Evolutionary conservation across 495 filamentous ascomycete species (phyloP).

Genomic region (Pseudoneurospora amorphoporcata): DNA sequence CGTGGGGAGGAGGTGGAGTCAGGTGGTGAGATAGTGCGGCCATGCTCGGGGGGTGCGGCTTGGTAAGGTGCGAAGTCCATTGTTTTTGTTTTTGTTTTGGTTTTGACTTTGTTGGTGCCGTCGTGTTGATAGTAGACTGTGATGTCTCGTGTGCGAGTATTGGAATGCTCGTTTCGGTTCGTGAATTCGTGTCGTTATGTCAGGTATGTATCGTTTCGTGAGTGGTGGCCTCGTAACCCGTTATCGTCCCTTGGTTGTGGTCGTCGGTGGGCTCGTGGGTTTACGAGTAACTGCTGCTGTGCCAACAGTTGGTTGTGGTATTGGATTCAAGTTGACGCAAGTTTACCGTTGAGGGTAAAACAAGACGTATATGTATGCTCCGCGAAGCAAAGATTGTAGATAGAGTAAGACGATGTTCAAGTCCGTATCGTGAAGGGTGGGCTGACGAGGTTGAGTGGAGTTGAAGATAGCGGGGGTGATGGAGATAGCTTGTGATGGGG

Average conservation of each 20-base stretch:
- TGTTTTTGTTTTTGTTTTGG: background rate
- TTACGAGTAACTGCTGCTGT: background rate
- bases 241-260: background rate
- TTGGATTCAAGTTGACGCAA: background rate
- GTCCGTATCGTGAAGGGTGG: background rate
- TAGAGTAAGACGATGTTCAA: background rate
- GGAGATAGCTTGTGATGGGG: background rate
- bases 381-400: background rate
- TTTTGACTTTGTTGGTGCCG: background rate
- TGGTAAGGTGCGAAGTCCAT: constrained; percentile 99
- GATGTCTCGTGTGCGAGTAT: background rate
- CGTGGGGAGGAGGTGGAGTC: constrained; percentile 40
- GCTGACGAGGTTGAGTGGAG: background rate
- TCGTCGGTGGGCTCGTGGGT: background rate
- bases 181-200: background rate
- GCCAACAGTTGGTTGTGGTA: background rate
- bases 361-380: background rate
- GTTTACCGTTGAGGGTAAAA: background rate
- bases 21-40: constrained; percentile 61
- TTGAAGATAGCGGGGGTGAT: background rate
- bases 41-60: constrained; percentile 68
- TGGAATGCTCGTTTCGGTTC: background rate
- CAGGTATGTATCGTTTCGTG: background rate
- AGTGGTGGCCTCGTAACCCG: background rate
- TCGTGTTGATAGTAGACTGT: background rate